Evolutionary conservation across 108 stramenopile species (phyloP), one percentile per base, ranked within the genome.

Genomic region (Pseudonitzschia multiseries): DNA sequence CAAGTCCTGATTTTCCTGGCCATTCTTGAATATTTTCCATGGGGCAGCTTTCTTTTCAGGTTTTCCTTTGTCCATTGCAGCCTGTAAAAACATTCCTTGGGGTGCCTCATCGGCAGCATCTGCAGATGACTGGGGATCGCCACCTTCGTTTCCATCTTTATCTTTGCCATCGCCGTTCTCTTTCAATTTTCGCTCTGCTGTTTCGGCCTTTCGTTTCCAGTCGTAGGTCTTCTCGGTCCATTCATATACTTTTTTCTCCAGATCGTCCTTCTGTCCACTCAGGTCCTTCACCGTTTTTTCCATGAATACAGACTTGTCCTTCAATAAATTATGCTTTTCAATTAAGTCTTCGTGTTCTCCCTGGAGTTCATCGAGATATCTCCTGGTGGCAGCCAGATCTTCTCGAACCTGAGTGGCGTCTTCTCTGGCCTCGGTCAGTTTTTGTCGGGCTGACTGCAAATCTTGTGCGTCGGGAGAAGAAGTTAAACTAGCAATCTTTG

Each of bases 171-270:
- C 48, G 24, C 40, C 26, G 32, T 24, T 13, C 29, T 50, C 66
- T 36, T 51, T 32, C 17, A 73, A 57, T 50, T 74, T 79, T 43
- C 59, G 50, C 41, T 79, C 79, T 28, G 79, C 79, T 10, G 69
- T 31, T 48, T 78, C 77, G 20, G 82, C 82, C 32, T 31, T 69
- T 12, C n/a, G n/a, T 43, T 77, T 82, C 81, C 81, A 82, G 8
- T 69, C 72, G 44, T 77, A 79, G 0, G 79, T 74, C 50, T 74
- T 66, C 40, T 79, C 79, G 24, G 73, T 74, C 73, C 79, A 74
- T 44, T 65, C 65, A 27, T 43, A 46, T 6, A 74, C 69, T 61
- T 74, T 66, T 22, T 68, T 52, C 24, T n/a, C 32, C 21, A 69
- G 56, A 52, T 59, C 20, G 4, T 65, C 50, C 57, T 65, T 36